phyloP scores from a whole-genome alignment of 1,284 basidiomycete species.

The Volvariella volvacea region DNA sequence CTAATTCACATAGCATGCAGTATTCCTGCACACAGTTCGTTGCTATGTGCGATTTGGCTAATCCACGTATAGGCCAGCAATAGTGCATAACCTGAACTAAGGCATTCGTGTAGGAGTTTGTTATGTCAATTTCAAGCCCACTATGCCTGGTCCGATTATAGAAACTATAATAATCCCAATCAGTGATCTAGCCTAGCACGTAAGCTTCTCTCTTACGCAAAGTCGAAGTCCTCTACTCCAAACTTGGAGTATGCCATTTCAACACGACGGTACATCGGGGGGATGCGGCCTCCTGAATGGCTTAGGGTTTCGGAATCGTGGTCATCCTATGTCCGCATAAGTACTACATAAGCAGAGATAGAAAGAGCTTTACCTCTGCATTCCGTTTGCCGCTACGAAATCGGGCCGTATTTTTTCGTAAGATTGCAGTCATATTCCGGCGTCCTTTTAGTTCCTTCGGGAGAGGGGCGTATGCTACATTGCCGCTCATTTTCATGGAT shows the following conservation, averaged over 20 bases:
- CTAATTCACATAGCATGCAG: slow-evolving; percentile 92
- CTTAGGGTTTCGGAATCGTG: slow-evolving; percentile 43
- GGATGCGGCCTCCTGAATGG: slow-evolving; percentile 55
- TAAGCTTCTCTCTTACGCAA: slow-evolving; percentile 53
- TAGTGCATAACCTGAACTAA: slow-evolving; percentile 90
- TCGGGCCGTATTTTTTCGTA: slow-evolving; percentile 48
- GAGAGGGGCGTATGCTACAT: slow-evolving; percentile 80
- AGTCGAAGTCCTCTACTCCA: slow-evolving; percentile 99
- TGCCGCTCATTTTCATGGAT: slow-evolving; percentile 83
- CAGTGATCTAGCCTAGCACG: not conserved
- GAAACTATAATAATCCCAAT: slow-evolving; percentile 47
- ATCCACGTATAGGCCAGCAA: slow-evolving; percentile 65
- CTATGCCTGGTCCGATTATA: slow-evolving; percentile 89
- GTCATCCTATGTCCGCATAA: slow-evolving; percentile 29
- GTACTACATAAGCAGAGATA: not conserved
- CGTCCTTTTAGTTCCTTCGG: slow-evolving; percentile 81
- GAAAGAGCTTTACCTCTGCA: slow-evolving; percentile 30
- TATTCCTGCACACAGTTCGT: slow-evolving; percentile 84
- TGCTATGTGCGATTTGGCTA: slow-evolving; percentile 90
- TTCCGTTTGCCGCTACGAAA: slow-evolving; percentile 80
- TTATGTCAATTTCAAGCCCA: slow-evolving; percentile 95
- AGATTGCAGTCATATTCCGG: slow-evolving; percentile 65
- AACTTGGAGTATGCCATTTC: slow-evolving; percentile 99
- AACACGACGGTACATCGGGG: slow-evolving; percentile 83
- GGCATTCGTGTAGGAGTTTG: slow-evolving; percentile 96